These are phyloP conservation scores for Paraphaeosphaeria sporulosa DNA, from an alignment of 2,329 filamentous ascomycete species.

Conservation along the genomic window DNA sequence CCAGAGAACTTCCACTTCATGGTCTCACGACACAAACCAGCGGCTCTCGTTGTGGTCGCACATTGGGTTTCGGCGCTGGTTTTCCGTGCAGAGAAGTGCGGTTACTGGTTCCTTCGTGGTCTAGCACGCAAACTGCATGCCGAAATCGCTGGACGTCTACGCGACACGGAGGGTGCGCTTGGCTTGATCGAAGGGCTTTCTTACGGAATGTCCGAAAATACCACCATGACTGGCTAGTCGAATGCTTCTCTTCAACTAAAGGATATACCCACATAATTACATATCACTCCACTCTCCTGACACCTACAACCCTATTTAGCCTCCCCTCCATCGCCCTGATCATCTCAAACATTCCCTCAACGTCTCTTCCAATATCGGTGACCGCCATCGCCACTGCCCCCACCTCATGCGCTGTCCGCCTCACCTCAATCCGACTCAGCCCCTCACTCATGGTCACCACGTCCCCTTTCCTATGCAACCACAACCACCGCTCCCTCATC, in stretches of 20 bases:
- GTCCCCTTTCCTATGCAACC: constrained; percentile 48
- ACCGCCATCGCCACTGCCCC: constrained; percentile 31
- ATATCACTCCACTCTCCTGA: constrained; percentile 29
- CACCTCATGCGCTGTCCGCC: constrained; percentile 45
- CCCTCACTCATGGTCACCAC: constrained; percentile 46
- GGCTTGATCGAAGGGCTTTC: constrained; percentile 1
- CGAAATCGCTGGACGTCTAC: background rate
- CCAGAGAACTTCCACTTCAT: constrained; percentile 28
- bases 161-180: background rate
- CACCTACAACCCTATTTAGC: constrained; percentile 31
- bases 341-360: constrained; percentile 24
- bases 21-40: constrained; percentile 20
- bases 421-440: constrained; percentile 48
- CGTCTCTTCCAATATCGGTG: constrained; percentile 28
- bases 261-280: background rate
- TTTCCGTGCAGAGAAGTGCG: constrained; percentile 23
- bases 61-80: constrained; percentile 33
- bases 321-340: constrained; percentile 27
- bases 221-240: background rate
- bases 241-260: background rate
- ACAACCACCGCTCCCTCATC: constrained; percentile 44
- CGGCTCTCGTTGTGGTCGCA: constrained; percentile 34
- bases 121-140: background rate
- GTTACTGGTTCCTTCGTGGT: constrained; percentile 30
- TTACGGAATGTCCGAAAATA: background rate